Base-by-base conservation (phyloP, 176 grass and related monocot genomes). In the Eragrostis nindensis region DNA sequence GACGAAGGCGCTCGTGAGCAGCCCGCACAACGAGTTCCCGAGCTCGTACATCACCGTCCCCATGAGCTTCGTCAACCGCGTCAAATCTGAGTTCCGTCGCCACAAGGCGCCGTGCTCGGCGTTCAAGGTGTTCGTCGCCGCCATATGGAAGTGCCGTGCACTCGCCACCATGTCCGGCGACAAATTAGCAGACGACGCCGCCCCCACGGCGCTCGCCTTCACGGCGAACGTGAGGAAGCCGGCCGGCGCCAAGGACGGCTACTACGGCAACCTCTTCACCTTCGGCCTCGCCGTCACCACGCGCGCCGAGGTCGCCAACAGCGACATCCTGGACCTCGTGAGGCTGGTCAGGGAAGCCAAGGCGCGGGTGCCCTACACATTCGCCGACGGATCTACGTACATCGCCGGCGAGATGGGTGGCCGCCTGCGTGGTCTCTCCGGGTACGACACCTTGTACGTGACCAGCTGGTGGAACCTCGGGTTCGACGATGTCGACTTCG, bases 391-490 rank as follows among this genome's bases (percentile, higher is more conserved):
- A 48, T 8, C 45, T 1, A 11, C 45, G 8, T 47, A 0, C 54
- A 22, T 4, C 39, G 40, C 0, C 53, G 38, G 6, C 11, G 52
- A 25, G 46, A 48, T 59, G 57, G 46, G 74, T n/a, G 44, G 74
- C 22, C 61, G 41, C 8, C 46, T 1, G 57, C 46, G 12, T 1
- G 46, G 41, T 5, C 27, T 46, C 40, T 26, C 62, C 42, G 57
- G 57, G 22, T 77, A 77, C 74, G 62, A 77, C 57, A 25, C 56
- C 2, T 62, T 77, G 57, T 42, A 30, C 40, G 56, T 76, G 38
- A 76, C 74, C 40, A 76, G 74, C 56, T 77, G 74, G 74, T 25
- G 74, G 24, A 63, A 63, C 74, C 74, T 77, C 41, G 74, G 74
- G 41, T 42, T 42, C 15, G 74, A 77, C 41, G 24, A 59, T 2